Percentiles rank a stretch among this genome's conserved stretches.
phyloP scores from a whole-genome alignment of 257 asterid species.

The Solanum pimpinellifolium region DNA sequence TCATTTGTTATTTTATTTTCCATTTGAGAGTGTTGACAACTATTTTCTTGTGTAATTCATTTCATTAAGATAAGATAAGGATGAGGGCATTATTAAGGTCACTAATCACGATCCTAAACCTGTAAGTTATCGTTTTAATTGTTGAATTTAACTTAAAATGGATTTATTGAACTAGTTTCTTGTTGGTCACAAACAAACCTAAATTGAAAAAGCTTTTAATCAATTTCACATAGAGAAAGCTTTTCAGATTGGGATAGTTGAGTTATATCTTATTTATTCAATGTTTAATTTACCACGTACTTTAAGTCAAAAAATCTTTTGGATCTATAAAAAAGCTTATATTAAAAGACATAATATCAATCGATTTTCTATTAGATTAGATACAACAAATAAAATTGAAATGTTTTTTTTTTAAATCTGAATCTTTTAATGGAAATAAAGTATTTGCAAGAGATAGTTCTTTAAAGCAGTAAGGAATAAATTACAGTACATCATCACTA shows the following conservation, averaged over 20 bases:
- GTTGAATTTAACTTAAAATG: background rate
- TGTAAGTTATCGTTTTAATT: no score
- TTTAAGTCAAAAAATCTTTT: background rate
- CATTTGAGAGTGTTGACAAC: background rate
- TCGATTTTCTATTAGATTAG: background rate
- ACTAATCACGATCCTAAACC: background rate
- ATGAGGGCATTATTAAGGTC: background rate
- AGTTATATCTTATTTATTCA: background rate
- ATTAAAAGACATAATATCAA: background rate
- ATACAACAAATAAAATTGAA: background rate
- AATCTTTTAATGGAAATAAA: no score
- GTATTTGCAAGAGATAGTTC: no score
- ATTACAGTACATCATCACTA: background rate
- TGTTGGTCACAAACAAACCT: background rate
- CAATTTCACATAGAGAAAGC: no score
- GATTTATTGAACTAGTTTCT: background rate
- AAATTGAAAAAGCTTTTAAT: no score
- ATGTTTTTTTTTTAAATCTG: no score
- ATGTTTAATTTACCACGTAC: background rate
- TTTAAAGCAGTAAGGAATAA: no score
- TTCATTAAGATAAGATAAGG: background rate
- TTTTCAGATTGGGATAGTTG: background rate
- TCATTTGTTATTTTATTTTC: no score
- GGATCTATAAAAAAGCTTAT: background rate
- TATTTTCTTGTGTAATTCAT: no score